These are phyloP conservation scores for Amanita bisporigera DNA, from an alignment of 1,284 basidiomycete species.

Conservation along the genomic window DNA sequence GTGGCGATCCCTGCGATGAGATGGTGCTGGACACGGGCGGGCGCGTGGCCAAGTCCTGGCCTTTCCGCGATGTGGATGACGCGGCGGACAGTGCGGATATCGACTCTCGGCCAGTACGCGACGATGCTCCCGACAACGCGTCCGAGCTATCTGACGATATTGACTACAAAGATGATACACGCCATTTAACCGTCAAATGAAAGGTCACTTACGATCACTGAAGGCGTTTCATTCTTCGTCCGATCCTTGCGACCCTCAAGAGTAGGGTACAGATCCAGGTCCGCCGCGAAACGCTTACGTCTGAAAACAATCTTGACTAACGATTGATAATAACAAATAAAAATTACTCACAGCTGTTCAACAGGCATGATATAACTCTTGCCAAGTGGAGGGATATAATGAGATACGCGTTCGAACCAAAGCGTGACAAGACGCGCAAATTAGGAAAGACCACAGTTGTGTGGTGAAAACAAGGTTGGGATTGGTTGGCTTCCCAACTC, in stretches of 20 bases:
- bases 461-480: neutral
- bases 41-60: too few relatives aligned
- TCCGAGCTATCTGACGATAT: slow-evolving; percentile 32
- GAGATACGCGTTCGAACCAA: neutral
- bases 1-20: too few relatives aligned
- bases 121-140: slow-evolving; percentile 11
- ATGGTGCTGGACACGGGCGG: too few relatives aligned
- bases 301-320: neutral
- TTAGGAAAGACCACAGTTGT: neutral
- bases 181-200: neutral
- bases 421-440: neutral
- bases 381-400: neutral
- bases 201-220: slow-evolving; percentile 34
- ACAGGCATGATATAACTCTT: slow-evolving; percentile 35
- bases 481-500: too few relatives aligned
- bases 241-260: neutral
- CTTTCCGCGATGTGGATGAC: neutral
- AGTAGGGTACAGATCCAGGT: slow-evolving; percentile 12
- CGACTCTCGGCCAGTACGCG: neutral
- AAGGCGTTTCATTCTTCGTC: slow-evolving; percentile 20
- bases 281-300: slow-evolving; percentile 9
- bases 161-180: slow-evolving; percentile 20
- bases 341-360: slow-evolving; percentile 42
- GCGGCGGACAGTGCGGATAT: slow-evolving; percentile 13
- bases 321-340: neutral